phyloP scores from a whole-genome alignment of 306 rosid genomes.

The Ochetophila trinervis region DNA sequence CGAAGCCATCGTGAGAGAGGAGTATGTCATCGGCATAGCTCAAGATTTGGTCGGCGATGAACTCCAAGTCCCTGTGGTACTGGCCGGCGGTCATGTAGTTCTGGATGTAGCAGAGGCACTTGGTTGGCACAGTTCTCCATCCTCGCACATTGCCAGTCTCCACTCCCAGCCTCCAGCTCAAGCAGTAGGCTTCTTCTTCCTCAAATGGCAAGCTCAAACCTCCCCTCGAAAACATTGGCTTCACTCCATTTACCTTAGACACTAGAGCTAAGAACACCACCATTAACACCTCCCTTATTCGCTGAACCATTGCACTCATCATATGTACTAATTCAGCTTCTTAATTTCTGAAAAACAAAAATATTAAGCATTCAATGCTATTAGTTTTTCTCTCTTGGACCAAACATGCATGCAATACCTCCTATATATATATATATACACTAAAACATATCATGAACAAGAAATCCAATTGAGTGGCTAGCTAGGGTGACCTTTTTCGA shows the following conservation, averaged over 20 bases:
- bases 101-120: slow-evolving; percentile 37
- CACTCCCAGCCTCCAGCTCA: slow-evolving; percentile 81
- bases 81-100: slow-evolving; percentile 63
- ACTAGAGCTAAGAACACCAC: slow-evolving; percentile 26
- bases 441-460: too few relatives aligned
- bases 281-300: slow-evolving; percentile 23
- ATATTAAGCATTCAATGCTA: too few relatives aligned
- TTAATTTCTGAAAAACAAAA: too few relatives aligned
- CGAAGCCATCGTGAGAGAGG: slow-evolving; percentile 34
- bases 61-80: slow-evolving; percentile 42
- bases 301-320: slow-evolving; percentile 32
- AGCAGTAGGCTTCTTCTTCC: slow-evolving; percentile 35
- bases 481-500: too few relatives aligned
- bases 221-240: slow-evolving; percentile 10
- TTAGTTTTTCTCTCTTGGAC: too few relatives aligned
- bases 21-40: slow-evolving; percentile 27
- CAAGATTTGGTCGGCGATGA: slow-evolving; percentile 35
- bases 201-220: neutral
- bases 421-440: too few relatives aligned
- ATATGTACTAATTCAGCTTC: neutral
- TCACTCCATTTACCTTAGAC: slow-evolving; percentile 8
- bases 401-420: too few relatives aligned
- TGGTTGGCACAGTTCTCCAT: slow-evolving; percentile 70
- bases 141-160: slow-evolving; percentile 61
- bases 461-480: too few relatives aligned